Percentiles rank a stretch among this genome's conserved stretches.
Evolutionary conservation across 1,139 yeast species (phyloP).

Genomic region (Entelexis paramagnoliae): DNA sequence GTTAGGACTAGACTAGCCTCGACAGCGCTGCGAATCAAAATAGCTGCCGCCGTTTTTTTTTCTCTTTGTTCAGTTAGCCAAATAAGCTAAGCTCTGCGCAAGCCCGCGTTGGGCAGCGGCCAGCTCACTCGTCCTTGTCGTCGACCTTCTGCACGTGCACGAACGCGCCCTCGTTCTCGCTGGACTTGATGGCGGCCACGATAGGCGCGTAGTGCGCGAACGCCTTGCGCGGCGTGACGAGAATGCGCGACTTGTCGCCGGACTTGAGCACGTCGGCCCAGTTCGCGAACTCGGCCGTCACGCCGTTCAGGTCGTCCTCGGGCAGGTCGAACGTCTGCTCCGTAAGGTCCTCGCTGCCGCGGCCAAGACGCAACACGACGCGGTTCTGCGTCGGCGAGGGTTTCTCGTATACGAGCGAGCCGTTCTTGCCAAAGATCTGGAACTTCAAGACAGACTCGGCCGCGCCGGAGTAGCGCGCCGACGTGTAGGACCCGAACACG

Average conservation of each 20-base stretch:
- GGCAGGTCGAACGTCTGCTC: slow-evolving; percentile 39
- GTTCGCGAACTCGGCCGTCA: slow-evolving; percentile 59
- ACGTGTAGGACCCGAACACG: slow-evolving; percentile 79
- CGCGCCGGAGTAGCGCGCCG: slow-evolving; percentile 86
- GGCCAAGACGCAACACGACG: slow-evolving; percentile 38
- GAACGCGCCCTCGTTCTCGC: slow-evolving; percentile 47
- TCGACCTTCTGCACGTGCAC: slow-evolving; percentile 39
- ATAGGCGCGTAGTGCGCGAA: slow-evolving; percentile 88
- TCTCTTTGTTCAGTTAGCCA: too few relatives aligned
- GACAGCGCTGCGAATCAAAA: too few relatives aligned
- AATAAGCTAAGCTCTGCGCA: too few relatives aligned
- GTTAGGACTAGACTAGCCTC: too few relatives aligned
- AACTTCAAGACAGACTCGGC: slow-evolving; percentile 57
- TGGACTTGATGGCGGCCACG: slow-evolving; percentile 71
- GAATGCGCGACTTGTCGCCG: slow-evolving; percentile 49
- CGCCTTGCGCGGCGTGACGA: slow-evolving; percentile 58
- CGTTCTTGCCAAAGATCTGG: slow-evolving; percentile 65
- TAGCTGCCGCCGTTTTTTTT: too few relatives aligned
- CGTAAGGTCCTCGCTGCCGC: slow-evolving; percentile 37
- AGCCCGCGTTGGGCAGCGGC: too few relatives aligned
- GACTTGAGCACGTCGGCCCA: slow-evolving; percentile 58
- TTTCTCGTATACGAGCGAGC: slow-evolving; percentile 53
- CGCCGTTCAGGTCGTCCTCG: slow-evolving; percentile 47
- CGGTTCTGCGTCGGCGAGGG: slow-evolving; percentile 38
- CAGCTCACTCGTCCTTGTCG: background rate